Conservation (phyloP, 345 rosid species). For the Theobroma cacao region DNA sequence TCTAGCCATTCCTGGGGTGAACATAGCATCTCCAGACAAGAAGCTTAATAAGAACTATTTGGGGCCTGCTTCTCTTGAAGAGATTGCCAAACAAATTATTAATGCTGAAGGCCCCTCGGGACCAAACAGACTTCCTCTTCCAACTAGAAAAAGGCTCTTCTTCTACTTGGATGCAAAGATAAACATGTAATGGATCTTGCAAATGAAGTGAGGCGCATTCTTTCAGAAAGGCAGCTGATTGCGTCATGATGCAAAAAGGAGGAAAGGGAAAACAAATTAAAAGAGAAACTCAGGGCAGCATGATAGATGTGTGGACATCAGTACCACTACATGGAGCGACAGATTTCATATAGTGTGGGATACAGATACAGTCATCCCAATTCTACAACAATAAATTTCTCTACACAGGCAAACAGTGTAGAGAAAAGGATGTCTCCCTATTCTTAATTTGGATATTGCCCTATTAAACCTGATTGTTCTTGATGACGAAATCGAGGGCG, state of each 20-base stretch:
- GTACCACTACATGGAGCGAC: not conserved
- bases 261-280: not conserved
- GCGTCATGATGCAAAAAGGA: conserved; percentile 8
- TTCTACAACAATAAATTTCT: not conserved
- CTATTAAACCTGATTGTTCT: not conserved
- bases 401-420: not conserved
- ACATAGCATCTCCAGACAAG: conserved; percentile 79
- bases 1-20: conserved; percentile 72
- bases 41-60: conserved; percentile 65
- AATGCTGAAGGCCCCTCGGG: conserved; percentile 90
- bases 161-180: conserved; percentile 62
- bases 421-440: not conserved
- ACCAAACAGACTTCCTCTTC: conserved; percentile 83
- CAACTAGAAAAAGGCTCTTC: conserved; percentile 71
- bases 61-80: conserved; percentile 79
- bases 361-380: conserved; percentile 18
- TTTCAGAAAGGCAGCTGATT: conserved; percentile 28
- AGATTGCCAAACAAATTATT: conserved; percentile 74
- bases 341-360: not conserved
- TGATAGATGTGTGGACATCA: not conserved
- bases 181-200: conserved; percentile 75
- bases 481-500: not conserved
- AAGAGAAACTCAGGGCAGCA: conserved; percentile 2
- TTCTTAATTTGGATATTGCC: not conserved
- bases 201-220: conserved; percentile 58